Base-by-base conservation (phyloP, 345 rosid species). In the Xanthoceras sorbifolium region DNA sequence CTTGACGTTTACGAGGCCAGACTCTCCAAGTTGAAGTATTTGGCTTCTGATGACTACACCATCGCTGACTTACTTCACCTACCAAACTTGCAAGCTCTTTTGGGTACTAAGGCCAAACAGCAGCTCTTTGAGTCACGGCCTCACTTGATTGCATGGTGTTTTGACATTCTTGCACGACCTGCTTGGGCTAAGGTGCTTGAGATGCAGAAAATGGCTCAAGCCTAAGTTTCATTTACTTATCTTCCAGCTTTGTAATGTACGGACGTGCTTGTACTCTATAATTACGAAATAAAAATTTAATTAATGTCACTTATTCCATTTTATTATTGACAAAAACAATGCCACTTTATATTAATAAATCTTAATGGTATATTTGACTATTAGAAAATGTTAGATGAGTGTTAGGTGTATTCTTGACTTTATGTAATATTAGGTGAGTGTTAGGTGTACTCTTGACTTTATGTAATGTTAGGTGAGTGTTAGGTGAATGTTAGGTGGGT, bases 51-150 rank as follows among this genome's bases (percentile, higher is more conserved):
- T 28, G 65, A 55, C 17, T 64, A 62, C 76, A 78, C 59, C 71
- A 6, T 78, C 10, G 80, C 29, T 11, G 76, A 78, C 59, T 28
- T 78, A 38, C 59, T 62, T 55, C 80, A 78, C 76, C 80, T 78
- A 3, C 76, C 76, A 34, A 50, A 64, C 25, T 9, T 71, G 50
- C 66, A 78, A 18, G 29, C 64, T 20, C 76, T 78, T 9, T 4
- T 64, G 42, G 76, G 71, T 22, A 63, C 57, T 8, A 14, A 54
- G 57, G 28, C 44, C 25, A 78, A 71, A 65, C 26, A 71, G 59
- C 38, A 71, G 59, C 71, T 78, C 42, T 61, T 78, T 9, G 80
- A 78, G 4, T 52, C 72, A 1, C 62, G 80, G 10, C 76, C 76
- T 23, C 54, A 9, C 42, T 32, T 78, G 29, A 55, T 65, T 25